Conservation (phyloP, 148 eudicot species). For the Polygonum aviculare region DNA sequence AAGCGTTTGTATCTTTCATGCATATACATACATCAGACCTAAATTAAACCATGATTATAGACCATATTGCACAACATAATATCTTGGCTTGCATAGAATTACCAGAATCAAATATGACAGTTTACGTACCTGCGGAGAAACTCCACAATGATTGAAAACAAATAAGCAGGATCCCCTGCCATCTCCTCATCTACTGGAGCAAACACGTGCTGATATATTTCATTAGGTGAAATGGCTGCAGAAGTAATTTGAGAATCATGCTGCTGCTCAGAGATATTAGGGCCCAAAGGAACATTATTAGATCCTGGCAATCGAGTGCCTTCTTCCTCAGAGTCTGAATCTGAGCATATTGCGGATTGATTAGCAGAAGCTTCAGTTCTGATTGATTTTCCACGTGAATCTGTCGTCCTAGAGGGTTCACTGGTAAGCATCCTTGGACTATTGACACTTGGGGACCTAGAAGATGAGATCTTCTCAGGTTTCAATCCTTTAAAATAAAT, state of each 20-base stretch:
- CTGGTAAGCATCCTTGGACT: constrained; percentile 22
- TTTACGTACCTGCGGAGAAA: constrained; percentile 68
- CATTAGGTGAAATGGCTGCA: constrained; percentile 81
- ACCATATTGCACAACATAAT: neutral
- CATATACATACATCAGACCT: neutral
- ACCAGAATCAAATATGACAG: neutral
- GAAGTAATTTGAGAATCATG: constrained; percentile 58
- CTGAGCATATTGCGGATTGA: constrained; percentile 26
- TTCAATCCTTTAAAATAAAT: constrained; percentile 48
- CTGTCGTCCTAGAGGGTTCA: constrained; percentile 29
- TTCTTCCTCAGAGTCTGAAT: constrained; percentile 62
- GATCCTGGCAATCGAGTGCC: constrained; percentile 37
- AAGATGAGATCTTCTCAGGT: constrained; percentile 41
- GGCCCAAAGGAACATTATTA: constrained; percentile 29
- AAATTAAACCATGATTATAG: neutral
- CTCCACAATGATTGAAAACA: constrained; percentile 68
- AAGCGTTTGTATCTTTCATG: neutral
- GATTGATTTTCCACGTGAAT: constrained; percentile 35
- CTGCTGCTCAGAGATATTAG: constrained; percentile 32
- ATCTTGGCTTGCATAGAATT: neutral
- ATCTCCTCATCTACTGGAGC: constrained; percentile 79
- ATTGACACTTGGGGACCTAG: constrained; percentile 29
- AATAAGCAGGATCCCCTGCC: constrained; percentile 70
- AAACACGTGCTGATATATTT: constrained; percentile 66
- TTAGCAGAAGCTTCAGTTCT: constrained; percentile 26